Base-by-base conservation (phyloP, 345 rosid species). In the Syzygium oleosum region DNA sequence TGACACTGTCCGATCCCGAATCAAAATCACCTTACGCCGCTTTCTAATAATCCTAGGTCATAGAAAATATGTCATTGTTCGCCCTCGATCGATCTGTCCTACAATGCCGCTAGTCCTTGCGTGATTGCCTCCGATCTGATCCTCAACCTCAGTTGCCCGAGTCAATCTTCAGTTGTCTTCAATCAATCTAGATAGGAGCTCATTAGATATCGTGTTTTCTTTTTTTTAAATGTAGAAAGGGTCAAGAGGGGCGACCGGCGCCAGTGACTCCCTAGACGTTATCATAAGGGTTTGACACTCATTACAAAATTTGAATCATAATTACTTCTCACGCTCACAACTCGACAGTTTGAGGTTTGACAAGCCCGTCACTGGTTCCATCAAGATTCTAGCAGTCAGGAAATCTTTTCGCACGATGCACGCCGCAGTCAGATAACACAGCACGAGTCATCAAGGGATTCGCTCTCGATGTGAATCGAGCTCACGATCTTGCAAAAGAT, bases 401-500 rank as follows among this genome's bases (percentile, higher is more conserved):
- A 11, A 58, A 2, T 61, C 4, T 61, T 4, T n/a, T 2, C 4
- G 13, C 73, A n/a, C 19, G 1, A 61, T 12, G 5, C 27, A 3
- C 5, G 17, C 0, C 0, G 0, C 6, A 0, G 34, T n/a, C 7
- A 27, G 9, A 61, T 2, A 31, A 1, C 7, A 13, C 1, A 15
- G 0, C n/a, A 10, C 14, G 6, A 58, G 63, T 2, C 14, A 23
- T 23, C 11, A 12, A 12, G 19, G 12, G 16, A n/a, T 63, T n/a
- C 7, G 19, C 4, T 63, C 0, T n/a, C 0, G 19, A 63, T 3
- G 38, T 6, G 9, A 14, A 34, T 1, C 3, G 3, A 65, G 43
- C 9, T 65, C 22, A 65, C 9, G 5, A 65, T 65, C 17, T 65
- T 6, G 3, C 22, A 1, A 0, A 68, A 31, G 23, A 68, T 38